Percentiles rank a stretch among this genome's conserved stretches.
These are phyloP conservation scores for Tephrocybe sp. DNA, from an alignment of 768 basidiomycete species.

Conservation along the genomic window DNA sequence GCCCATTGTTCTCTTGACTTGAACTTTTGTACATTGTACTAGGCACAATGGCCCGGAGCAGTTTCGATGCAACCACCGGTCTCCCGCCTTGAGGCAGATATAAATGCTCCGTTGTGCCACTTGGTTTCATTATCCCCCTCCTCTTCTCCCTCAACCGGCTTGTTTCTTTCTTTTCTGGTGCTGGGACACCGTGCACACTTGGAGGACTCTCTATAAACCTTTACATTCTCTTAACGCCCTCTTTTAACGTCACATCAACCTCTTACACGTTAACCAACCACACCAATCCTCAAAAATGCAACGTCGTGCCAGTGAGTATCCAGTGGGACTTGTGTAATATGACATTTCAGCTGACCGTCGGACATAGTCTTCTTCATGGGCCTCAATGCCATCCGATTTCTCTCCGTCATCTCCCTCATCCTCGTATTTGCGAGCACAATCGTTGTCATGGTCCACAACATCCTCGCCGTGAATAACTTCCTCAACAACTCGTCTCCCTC, in stretches of 20 bases:
- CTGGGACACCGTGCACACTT: constrained; percentile 28
- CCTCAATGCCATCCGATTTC: constrained; percentile 71
- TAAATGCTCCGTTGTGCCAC: constrained; percentile 13
- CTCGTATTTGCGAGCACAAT: constrained; percentile 81
- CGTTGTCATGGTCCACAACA: constrained; percentile 70
- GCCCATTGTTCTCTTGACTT: constrained; percentile 17
- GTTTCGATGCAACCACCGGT: neutral
- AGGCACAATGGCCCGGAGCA: constrained; percentile 17
- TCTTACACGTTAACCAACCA: neutral
- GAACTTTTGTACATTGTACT: constrained; percentile 13
- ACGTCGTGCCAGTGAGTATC: constrained; percentile 32
- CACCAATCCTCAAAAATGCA: constrained; percentile 22
- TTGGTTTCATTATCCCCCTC: neutral
- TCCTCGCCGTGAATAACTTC: constrained; percentile 74
- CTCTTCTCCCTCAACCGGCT: constrained; percentile 8
- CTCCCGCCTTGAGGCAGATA: constrained; percentile 7
- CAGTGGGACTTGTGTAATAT: neutral
- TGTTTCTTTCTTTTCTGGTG: constrained; percentile 27
- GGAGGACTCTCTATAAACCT: constrained; percentile 10
- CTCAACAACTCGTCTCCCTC: constrained; percentile 36
- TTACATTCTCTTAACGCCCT: constrained; percentile 14
- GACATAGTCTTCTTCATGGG: constrained; percentile 65
- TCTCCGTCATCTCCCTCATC: constrained; percentile 78
- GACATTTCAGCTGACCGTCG: constrained; percentile 1
- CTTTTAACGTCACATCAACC: constrained; percentile 6